A percentile compares a stretch with the other conserved stretches of the same genome.
Evolutionary conservation across 257 asterid species (phyloP).

Genomic region (Perilla frutescens): DNA sequence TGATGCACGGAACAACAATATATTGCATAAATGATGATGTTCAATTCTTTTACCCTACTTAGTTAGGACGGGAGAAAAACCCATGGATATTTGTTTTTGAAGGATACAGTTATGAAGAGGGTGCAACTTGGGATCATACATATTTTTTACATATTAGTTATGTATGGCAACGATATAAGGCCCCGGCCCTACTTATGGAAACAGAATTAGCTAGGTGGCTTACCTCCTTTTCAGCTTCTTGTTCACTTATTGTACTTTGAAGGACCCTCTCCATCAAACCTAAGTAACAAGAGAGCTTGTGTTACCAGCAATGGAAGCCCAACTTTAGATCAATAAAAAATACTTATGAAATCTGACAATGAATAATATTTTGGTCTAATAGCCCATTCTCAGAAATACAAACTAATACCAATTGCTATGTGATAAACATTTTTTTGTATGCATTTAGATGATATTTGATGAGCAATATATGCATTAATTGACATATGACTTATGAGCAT

Average conservation of each 20-base stretch:
- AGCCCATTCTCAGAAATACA: constrained; percentile 23
- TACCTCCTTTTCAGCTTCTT: constrained; percentile 96
- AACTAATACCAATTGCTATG: constrained; percentile 9
- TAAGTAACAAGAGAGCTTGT: constrained; percentile 38
- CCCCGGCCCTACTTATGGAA: background rate
- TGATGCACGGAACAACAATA: constrained; percentile 11
- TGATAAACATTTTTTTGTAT: no score
- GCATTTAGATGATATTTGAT: no score
- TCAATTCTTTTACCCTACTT: constrained; percentile 21
- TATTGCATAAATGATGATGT: background rate
- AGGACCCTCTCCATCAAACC: constrained; percentile 94
- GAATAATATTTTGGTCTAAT: constrained; percentile 17
- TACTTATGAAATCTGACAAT: constrained; percentile 12
- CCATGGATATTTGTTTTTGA: no score
- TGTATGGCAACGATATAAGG: constrained; percentile 16
- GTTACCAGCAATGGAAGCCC: constrained; percentile 25
- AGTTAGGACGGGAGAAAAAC: constrained; percentile 8
- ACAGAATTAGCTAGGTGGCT: constrained; percentile 9
- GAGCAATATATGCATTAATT: no score
- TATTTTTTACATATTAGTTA: background rate
- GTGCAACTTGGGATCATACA: background rate
- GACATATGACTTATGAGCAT: no score
- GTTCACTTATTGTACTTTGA: constrained; percentile 68
- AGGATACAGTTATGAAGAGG: constrained; percentile 14
- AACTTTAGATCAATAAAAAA: constrained; percentile 13